Evolutionary conservation across 208 protist species (phyloP), one percentile per base, ranked within the genome.

Genomic region (Trypanosoma boissoni): DNA sequence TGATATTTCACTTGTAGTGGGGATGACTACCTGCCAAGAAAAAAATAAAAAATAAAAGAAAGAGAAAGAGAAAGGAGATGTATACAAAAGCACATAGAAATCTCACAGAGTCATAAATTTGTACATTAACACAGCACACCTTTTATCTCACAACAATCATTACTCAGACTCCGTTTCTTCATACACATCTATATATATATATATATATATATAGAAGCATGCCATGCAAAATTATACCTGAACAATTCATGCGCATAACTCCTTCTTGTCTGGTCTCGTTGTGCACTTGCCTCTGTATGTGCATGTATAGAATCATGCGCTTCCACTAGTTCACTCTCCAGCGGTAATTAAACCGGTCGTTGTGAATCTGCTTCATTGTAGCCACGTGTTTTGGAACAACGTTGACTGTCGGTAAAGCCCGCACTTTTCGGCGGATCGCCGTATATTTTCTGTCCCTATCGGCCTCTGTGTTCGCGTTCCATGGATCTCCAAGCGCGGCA

Each of bases 331-430:
- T 92, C 42, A 91, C 82, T 14, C 88, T 79, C 88, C 88, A 95
- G 55, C 85, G 84, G 58, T 81, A 86, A 58, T 95, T 88, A 64
- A 95, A 95, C 61, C 88, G 88, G 66, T 95, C 88, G 61, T 95
- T 95, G 75, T 95, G 88, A 57, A 92, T 92, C 65, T 95, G 88
- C 73, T 92, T 95, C 85, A 92, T 92, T 14, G 88, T 95, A 12
- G 85, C 85, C 34, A 95, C 80, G 67, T 95, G 88, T 57, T 92
- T 92, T 34, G 85, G 85, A 62, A 92, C 83, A 27, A 78, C 64
- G 43, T 85, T 80, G 27, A 95, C 75, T 9, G 53, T 72, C 34
- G 85, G 85, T 27, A 91, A 74, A 24, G 74, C 61, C 24, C 77
- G 71, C 29, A 95, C 83, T 20, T 78, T 70, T 2, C 88, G 77